Conservation (phyloP, 176 grass and related monocot genomes). For the Musa beccarii region DNA sequence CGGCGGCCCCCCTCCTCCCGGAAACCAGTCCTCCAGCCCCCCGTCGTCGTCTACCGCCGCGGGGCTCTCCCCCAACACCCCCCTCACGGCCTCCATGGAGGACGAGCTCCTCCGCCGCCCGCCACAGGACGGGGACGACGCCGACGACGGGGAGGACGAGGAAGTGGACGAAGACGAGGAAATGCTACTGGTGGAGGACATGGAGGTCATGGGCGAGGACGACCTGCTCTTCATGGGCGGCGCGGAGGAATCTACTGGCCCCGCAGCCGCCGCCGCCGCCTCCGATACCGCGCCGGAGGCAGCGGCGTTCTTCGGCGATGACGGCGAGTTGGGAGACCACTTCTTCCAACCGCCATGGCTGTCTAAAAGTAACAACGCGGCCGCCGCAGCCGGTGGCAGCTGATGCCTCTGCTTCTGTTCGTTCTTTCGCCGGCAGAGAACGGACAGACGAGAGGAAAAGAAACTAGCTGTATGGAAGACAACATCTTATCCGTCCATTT, state of each 20-base stretch:
- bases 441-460: not conserved
- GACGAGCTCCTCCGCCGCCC: not conserved
- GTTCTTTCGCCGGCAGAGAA: not conserved
- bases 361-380: not conserved
- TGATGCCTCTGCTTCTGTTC: not conserved
- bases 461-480: not conserved
- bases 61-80: slow-evolving; percentile 2
- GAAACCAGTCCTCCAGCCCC: not conserved
- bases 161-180: not conserved
- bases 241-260: not conserved
- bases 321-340: not conserved
- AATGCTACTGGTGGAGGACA: slow-evolving; percentile 1
- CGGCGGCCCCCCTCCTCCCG: not conserved
- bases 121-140: not conserved
- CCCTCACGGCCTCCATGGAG: slow-evolving; percentile 4
- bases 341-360: not conserved
- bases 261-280: not conserved
- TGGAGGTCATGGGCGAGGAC: slow-evolving; percentile 11
- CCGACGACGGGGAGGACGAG: not conserved
- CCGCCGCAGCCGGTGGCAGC: not conserved
- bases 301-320: not conserved
- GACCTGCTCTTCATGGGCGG: slow-evolving; percentile 1
- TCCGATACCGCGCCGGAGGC: not conserved
- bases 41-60: not conserved
- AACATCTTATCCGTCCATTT: no score